Evolutionary conservation across 1,284 basidiomycete species (phyloP).

Genomic region (Vanrija humicola): DNA sequence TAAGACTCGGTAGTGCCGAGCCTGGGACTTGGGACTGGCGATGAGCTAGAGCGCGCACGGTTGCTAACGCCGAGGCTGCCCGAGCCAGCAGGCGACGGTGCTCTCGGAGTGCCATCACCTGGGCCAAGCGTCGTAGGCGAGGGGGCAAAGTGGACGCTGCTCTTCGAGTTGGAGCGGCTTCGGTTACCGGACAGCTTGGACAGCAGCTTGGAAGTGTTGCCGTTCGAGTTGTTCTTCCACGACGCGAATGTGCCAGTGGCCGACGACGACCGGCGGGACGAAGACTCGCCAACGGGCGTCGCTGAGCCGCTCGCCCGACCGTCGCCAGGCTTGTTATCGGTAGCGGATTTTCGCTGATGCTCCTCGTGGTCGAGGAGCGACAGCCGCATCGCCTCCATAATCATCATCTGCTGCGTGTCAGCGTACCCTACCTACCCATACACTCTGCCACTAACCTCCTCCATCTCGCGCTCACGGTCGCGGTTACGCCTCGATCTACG

Average conservation of each 20-base stretch:
- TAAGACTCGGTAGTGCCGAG: neutral
- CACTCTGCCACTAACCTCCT: conserved; percentile 63
- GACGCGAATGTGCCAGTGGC: conserved; percentile 16
- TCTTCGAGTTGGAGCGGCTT: conserved; percentile 18
- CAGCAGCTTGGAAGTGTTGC: conserved; percentile 29
- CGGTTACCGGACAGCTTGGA: conserved; percentile 29
- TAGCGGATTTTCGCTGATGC: conserved; percentile 44
- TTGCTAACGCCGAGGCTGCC: neutral
- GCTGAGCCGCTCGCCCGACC: neutral
- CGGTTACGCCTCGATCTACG: conserved; percentile 15
- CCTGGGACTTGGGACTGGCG: conserved; percentile 2
- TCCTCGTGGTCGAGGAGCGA: conserved; percentile 82
- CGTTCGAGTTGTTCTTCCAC: conserved; percentile 5
- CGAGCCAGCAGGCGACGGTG: neutral
- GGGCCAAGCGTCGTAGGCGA: conserved; percentile 11
- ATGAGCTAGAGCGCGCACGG: conserved; percentile 7
- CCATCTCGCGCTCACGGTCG: conserved; percentile 66
- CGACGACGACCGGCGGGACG: conserved; percentile 14
- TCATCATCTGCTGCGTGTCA: conserved; percentile 67
- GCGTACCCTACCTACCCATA: neutral
- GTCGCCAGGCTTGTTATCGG: conserved; percentile 11
- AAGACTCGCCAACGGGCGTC: conserved; percentile 2
- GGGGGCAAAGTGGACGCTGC: conserved; percentile 19
- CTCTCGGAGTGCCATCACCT: too few relatives aligned
- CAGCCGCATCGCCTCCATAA: conserved; percentile 98